Conservation (phyloP, 306 rosid genomes). For the Prunus armeniaca region DNA sequence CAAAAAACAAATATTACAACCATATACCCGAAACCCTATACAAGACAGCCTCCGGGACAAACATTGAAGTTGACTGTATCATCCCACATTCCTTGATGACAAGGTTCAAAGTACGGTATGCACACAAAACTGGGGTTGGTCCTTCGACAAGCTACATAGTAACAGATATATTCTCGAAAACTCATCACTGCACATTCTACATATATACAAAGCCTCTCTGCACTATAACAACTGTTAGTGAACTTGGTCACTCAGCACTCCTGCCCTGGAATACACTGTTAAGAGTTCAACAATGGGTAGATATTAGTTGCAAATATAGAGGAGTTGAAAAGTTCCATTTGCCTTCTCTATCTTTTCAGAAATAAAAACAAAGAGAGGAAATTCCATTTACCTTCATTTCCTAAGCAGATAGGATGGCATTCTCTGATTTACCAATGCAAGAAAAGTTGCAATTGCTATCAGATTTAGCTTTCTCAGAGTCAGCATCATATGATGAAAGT, state of each 20-base stretch:
- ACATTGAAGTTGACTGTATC: slow-evolving; percentile 31
- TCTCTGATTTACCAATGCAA: slow-evolving; percentile 39
- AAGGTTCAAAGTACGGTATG: slow-evolving; percentile 13
- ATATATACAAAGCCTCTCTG: slow-evolving; percentile 14
- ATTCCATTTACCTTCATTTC: slow-evolving; percentile 13
- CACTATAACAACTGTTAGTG: background rate
- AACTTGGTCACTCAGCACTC: background rate
- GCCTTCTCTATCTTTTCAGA: background rate
- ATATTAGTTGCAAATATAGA: background rate
- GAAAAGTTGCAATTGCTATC: slow-evolving; percentile 26
- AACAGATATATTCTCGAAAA: background rate
- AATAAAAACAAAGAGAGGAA: no score
- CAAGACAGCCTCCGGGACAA: slow-evolving; percentile 46
- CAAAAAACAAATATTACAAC: slow-evolving; percentile 6
- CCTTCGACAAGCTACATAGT: background rate
- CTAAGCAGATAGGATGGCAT: slow-evolving; percentile 56
- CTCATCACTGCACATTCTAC: background rate
- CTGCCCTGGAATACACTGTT: background rate
- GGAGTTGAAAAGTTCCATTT: background rate
- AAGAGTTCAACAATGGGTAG: background rate
- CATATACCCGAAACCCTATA: slow-evolving; percentile 30
- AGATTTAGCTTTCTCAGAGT: slow-evolving; percentile 38
- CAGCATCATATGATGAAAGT: slow-evolving; percentile 49
- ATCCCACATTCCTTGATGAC: slow-evolving; percentile 25
- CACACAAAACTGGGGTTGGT: slow-evolving; percentile 29